Evolutionary conservation across 1,139 yeast species (phyloP), one percentile per base, ranked within the genome.

Genomic region (Hansenula sp.): DNA sequence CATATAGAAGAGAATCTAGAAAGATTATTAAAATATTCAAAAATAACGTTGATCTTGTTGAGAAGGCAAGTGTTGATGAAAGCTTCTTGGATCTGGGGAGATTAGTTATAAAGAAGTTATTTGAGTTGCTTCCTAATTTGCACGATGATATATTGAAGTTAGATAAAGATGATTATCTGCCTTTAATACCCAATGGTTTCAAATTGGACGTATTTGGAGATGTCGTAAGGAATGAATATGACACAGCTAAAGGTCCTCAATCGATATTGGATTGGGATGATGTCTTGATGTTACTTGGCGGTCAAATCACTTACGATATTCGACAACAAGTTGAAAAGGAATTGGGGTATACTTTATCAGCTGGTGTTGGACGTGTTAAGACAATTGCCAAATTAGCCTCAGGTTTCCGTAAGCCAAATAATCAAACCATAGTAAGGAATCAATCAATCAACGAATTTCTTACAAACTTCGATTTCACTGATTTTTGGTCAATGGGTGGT

Each of bases 21-120:
- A 87, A 85, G 63, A 84, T 93, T 47, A 71, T 90, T 57, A 71
- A 76, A 38, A 68, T 91, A 1, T 75, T 93, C 54, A 67, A 69
- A 39, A 55, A 62, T 17, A 63, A 62, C 46, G 83, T 89, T 60
- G 88, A 81, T 52, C 55, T 74, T 36, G 88, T 90, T 1, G 96
- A 93, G 59, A 91, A 91, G 66, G 98, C 97, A 0, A 90, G 97
- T 64, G 94, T 91, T 15, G 99, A 93, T 65, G 99, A 93, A 65
- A 84, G 93, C 40, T 93, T 85, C 60, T 56, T 93, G 52, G 97
- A 93, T 63, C 63, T 93, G 35, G 96, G 98, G 0, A 63, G 75
- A 28, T 54, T 73, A 28, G 72, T 53, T 0, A 11, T 49, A 5
- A 24, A 43, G 10, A 45, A 35, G 35, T 21, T 49, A 3, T 28